Evolutionary conservation across 2,329 filamentous ascomycete species (phyloP).

Genomic region (Alternaria consortialis): DNA sequence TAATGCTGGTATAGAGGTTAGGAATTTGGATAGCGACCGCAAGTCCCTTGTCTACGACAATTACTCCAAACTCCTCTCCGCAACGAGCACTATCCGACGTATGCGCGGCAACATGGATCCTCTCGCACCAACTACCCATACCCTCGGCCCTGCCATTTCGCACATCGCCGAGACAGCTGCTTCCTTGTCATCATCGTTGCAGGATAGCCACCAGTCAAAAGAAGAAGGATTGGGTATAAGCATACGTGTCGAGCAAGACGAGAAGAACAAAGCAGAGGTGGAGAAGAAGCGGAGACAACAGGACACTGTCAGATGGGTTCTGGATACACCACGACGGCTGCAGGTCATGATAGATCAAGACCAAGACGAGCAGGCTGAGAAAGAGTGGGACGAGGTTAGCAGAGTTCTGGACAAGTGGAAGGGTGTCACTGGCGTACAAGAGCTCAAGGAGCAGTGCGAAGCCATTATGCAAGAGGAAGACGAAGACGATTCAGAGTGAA

Average conservation of each 20-base stretch:
- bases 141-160: slow-evolving; percentile 75
- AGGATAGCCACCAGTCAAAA: slow-evolving; percentile 34
- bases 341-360: slow-evolving; percentile 67
- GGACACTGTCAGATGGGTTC: slow-evolving; percentile 69
- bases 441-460: slow-evolving; percentile 52
- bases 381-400: slow-evolving; percentile 57
- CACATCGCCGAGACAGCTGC: slow-evolving; percentile 73
- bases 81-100: slow-evolving; percentile 93
- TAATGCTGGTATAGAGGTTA: slow-evolving; percentile 67
- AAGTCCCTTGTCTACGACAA: slow-evolving; percentile 99
- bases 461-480: slow-evolving; percentile 41
- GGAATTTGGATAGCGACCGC: slow-evolving; percentile 91
- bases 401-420: slow-evolving; percentile 56
- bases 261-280: slow-evolving; percentile 32
- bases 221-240: slow-evolving; percentile 37
- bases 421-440: slow-evolving; percentile 54
- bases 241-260: slow-evolving; percentile 33
- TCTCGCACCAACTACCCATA: slow-evolving; percentile 75
- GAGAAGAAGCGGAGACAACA: slow-evolving; percentile 54
- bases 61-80: slow-evolving; percentile 95
- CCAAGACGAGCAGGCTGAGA: slow-evolving; percentile 67
- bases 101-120: slow-evolving; percentile 86
- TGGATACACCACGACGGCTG: slow-evolving; percentile 69
- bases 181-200: slow-evolving; percentile 52
- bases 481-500: slow-evolving; percentile 31